A percentile compares a stretch with the other conserved stretches of the same genome.
These are phyloP conservation scores for Curvularia sp. DNA, from an alignment of 2,329 filamentous ascomycete genomes.

Conservation along the genomic window DNA sequence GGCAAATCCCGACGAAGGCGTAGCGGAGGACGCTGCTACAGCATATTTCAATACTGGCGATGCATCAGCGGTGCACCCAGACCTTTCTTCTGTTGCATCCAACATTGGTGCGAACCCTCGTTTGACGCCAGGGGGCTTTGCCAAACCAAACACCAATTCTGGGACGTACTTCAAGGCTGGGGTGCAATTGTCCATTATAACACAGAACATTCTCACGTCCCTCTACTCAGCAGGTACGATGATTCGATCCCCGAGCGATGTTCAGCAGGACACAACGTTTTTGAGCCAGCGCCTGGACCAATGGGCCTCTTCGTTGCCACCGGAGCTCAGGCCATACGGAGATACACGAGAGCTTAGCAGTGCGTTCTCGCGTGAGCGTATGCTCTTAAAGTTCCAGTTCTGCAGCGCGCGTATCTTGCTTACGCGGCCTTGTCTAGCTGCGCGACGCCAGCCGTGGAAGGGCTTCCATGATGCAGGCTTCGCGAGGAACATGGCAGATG, in stretches of 20 bases:
- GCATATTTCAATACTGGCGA: slow-evolving; percentile 16
- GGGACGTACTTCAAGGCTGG: slow-evolving; percentile 38
- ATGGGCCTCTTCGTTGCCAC: slow-evolving; percentile 44
- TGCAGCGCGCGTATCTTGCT: slow-evolving; percentile 52
- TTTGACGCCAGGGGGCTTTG: slow-evolving; percentile 9
- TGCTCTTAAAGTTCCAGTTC: slow-evolving; percentile 44
- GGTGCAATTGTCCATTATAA: slow-evolving; percentile 43
- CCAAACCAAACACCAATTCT: slow-evolving; percentile 22
- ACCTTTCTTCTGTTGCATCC: slow-evolving; percentile 8
- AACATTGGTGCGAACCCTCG: slow-evolving; percentile 8
- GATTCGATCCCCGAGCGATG: slow-evolving; percentile 40
- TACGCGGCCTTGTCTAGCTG: slow-evolving; percentile 48
- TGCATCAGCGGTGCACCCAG: slow-evolving; percentile 5
- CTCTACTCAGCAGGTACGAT: slow-evolving; percentile 49
- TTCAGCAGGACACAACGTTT: slow-evolving; percentile 45
- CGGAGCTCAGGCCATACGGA: slow-evolving; percentile 39
- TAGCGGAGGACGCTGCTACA: slow-evolving; percentile 19
- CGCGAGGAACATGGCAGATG: slow-evolving; percentile 40
- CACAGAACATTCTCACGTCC: slow-evolving; percentile 43
- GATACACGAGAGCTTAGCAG: slow-evolving; percentile 3
- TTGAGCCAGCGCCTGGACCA: slow-evolving; percentile 43
- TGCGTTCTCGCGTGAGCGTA: slow-evolving; percentile 34
- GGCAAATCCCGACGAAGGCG: slow-evolving; percentile 31
- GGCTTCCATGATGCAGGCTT: slow-evolving; percentile 34
- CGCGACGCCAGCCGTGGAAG: slow-evolving; percentile 29